Evolutionary conservation across 192 early-diverging fungal genomes (phyloP).

Genomic region (Backusella liffmaniae): DNA sequence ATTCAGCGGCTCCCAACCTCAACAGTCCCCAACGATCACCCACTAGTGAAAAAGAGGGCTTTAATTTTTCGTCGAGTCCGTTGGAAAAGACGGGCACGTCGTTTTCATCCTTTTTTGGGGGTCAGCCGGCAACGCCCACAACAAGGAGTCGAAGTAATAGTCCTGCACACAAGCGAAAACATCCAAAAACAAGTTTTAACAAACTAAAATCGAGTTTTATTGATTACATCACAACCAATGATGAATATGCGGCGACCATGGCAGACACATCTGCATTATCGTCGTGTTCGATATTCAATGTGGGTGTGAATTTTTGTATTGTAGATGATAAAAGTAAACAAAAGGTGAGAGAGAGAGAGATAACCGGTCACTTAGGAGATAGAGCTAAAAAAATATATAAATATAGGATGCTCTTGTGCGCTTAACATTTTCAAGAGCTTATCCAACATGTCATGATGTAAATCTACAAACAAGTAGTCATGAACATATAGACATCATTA

Average conservation of each 20-base stretch:
- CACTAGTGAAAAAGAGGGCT: not conserved
- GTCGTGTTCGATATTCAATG: not conserved
- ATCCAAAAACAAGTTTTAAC: not conserved
- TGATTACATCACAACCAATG: not conserved
- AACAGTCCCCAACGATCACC: not conserved
- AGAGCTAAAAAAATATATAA: not conserved
- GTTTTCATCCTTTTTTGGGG: not conserved
- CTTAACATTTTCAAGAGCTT: slow-evolving; percentile 70
- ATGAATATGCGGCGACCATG: not conserved
- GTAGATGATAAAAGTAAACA: not conserved
- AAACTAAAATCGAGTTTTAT: not conserved
- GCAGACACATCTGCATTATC: not conserved
- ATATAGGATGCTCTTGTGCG: slow-evolving; percentile 20
- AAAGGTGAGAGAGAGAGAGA: not conserved
- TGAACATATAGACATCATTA: slow-evolving; percentile 80
- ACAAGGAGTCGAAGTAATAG: not conserved
- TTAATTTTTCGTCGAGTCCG: not conserved
- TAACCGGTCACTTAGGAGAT: not conserved
- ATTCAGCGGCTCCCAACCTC: not conserved
- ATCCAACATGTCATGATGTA: slow-evolving; percentile 84
- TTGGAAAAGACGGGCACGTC: not conserved
- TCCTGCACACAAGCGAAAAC: not conserved
- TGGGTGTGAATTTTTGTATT: slow-evolving; percentile 6
- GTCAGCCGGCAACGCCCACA: not conserved
- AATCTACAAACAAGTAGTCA: slow-evolving; percentile 67